Conservation (phyloP, 495 filamentous ascomycete genomes). For the Immersiella caudata region DNA sequence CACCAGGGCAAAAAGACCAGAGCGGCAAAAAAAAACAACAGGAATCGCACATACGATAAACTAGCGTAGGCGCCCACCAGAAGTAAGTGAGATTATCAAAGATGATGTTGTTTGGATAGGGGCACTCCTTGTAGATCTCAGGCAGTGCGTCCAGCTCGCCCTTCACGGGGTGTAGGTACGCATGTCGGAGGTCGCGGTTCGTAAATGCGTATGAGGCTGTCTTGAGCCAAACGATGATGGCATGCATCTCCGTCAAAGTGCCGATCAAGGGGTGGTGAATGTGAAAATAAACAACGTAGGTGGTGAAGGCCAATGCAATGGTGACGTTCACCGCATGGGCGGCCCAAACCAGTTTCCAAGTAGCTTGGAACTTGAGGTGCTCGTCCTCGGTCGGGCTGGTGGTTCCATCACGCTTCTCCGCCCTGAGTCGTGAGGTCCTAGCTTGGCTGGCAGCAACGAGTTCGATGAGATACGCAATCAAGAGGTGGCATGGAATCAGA, state of each 20-base stretch:
- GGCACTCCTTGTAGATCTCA: constrained; percentile 76
- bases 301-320: constrained; percentile 77
- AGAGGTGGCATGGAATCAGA: constrained; percentile 84
- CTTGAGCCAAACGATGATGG: constrained; percentile 95
- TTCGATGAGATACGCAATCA: constrained; percentile 88
- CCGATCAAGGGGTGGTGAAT: constrained; percentile 94
- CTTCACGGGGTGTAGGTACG: constrained; percentile 71
- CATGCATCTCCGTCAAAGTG: constrained; percentile 85
- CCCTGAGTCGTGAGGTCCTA: constrained; percentile 60
- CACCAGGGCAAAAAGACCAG: too few relatives aligned
- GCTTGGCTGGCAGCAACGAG: constrained; percentile 76
- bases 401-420: constrained; percentile 58
- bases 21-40: too few relatives aligned
- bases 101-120: constrained; percentile 90
- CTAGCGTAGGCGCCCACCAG: constrained; percentile 94
- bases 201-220: constrained; percentile 94
- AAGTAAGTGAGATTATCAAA: constrained; percentile 86
- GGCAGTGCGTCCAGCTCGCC: constrained; percentile 65
- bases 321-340: constrained; percentile 83
- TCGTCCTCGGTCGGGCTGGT: constrained; percentile 58
- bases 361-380: constrained; percentile 63
- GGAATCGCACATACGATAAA: too few relatives aligned
- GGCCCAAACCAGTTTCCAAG: constrained; percentile 76
- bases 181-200: constrained; percentile 91
- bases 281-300: constrained; percentile 80